Evolutionary conservation across 208 protist genomes (phyloP).

Genomic region (Crithidia acanthocephali): DNA sequence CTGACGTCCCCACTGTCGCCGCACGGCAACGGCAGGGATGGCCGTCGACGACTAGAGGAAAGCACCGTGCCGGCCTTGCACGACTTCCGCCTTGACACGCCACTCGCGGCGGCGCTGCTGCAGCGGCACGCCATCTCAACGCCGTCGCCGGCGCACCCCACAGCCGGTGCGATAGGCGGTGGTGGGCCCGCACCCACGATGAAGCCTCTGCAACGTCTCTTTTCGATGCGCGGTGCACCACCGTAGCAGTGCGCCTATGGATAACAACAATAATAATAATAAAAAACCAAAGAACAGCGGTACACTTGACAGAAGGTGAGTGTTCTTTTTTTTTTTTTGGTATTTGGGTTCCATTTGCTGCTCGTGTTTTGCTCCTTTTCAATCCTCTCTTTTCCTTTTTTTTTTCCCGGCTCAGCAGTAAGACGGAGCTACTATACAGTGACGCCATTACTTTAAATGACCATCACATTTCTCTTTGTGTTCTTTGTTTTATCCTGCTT

Average conservation of each 20-base stretch:
- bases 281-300: no score
- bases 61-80: slow-evolving; percentile 11
- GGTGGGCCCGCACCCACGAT: not conserved
- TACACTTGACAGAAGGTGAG: no score
- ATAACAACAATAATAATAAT: no score
- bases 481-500: no score
- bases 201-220: slow-evolving; percentile 49
- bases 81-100: slow-evolving; percentile 55
- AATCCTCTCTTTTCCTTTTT: not conserved
- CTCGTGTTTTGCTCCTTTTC: no score
- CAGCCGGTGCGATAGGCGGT: not conserved
- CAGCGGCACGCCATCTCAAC: not conserved
- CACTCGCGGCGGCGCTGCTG: slow-evolving; percentile 27
- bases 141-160: not conserved
- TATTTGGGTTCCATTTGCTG: no score
- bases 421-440: not conserved
- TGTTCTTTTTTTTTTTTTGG: no score
- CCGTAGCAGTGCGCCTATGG: not conserved
- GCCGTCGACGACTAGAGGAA: not conserved
- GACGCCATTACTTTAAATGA: no score
- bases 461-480: no score
- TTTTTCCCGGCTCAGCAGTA: not conserved
- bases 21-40: not conserved
- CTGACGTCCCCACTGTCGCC: slow-evolving; percentile 8
- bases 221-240: slow-evolving; percentile 3